These are phyloP conservation scores for Fusarium nelsonii DNA, from an alignment of 2,329 filamentous ascomycete species.

Conservation along the genomic window DNA sequence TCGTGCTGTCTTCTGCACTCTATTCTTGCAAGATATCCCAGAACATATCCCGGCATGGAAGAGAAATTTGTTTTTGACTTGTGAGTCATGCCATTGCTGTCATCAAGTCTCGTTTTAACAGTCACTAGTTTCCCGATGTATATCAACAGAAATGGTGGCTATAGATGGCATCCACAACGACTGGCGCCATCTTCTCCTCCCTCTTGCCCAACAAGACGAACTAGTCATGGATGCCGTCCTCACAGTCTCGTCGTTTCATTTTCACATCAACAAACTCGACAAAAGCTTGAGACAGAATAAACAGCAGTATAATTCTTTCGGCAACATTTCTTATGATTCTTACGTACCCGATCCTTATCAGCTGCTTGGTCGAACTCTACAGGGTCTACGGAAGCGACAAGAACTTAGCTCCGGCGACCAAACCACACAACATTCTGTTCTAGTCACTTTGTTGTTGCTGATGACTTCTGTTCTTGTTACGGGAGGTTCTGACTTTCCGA, in stretches of 20 bases:
- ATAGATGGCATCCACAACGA: conserved; percentile 46
- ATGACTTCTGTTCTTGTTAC: conserved; percentile 46
- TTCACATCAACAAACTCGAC: conserved; percentile 21
- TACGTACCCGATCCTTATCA: conserved; percentile 28
- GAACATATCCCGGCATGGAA: conserved; percentile 34
- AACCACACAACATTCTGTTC: conserved; percentile 31
- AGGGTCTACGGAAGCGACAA: conserved; percentile 31
- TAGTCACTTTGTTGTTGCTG: conserved; percentile 44
- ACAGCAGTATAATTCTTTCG: background rate
- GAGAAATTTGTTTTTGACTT: conserved; percentile 32
- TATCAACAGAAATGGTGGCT: conserved; percentile 45
- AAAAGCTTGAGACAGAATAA: background rate
- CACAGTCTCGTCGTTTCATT: conserved; percentile 37
- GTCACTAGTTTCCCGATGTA: conserved; percentile 27
- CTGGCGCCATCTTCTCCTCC: conserved; percentile 44
- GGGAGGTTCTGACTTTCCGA: conserved; percentile 46
- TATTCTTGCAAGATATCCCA: conserved; percentile 24
- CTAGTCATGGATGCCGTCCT: conserved; percentile 43
- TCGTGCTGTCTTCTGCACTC: background rate
- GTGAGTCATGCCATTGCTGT: background rate
- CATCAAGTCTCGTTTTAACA: background rate
- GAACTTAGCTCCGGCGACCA: conserved; percentile 29
- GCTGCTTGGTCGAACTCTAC: conserved; percentile 33
- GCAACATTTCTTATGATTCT: background rate
- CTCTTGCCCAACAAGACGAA: conserved; percentile 37